Base-by-base conservation (phyloP, 225 moss, liverwort and hornwort genomes). In the Bryum argenteum region DNA sequence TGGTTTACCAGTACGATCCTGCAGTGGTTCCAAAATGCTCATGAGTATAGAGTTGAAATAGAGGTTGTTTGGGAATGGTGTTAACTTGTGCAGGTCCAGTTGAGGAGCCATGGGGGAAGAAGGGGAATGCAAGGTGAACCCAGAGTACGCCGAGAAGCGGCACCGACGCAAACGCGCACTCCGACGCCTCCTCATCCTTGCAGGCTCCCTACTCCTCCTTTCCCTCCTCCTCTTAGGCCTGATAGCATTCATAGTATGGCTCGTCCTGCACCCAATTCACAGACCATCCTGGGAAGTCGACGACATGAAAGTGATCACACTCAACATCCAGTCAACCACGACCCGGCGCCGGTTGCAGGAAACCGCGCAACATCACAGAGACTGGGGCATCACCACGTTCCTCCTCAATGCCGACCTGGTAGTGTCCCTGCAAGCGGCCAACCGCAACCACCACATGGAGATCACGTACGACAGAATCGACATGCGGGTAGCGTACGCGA, bases 361-460 rank as follows among this genome's bases (percentile, higher is more conserved):
- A 0, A 28, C 7, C 38, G 6, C 11, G 11, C 38, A 10, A 5
- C 54, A 21, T 14, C 15, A 63, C 72, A 54, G 33, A 10, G 16
- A 71, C 48, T 82, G 79, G 63, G 77, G 69, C 60, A 60, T 70
- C 38, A 65, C 69, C 11, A 77, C 77, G 0, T 74, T 17, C 26
- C 77, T 77, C 1, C 8, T 95, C 22, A 87, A 79, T 12, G 84
- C 90, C 7, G 80, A 80, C 51, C 64, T 93, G 0, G 58, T 79
- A 2, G 81, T 87, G 40, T 23, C 54, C 20, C 71, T 84, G 3
- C 62, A 74, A 13, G 80, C 82, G 5, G 58, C 66, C 40, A 96
- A 93, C 75, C 87, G 82, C 42, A 96, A 96, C 81, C 65, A 71
- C 65, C 90, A 86, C 67, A 84, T 96, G 71, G 87, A 89, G 61